Conservation (phyloP, 805 yeast genomes). For the Zygoascus biomembranicola region DNA sequence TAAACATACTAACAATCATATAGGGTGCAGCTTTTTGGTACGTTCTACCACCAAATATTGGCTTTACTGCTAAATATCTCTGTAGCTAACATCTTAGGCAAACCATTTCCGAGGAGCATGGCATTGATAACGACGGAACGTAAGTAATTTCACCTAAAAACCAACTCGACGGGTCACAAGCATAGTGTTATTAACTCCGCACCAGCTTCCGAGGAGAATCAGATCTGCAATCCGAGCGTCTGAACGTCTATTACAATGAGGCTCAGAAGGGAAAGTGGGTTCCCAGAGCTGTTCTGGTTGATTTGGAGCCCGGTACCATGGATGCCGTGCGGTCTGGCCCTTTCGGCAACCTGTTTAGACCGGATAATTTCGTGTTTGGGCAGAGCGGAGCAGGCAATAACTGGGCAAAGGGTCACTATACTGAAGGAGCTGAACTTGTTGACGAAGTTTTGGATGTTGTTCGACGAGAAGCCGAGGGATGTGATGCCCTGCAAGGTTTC, state of each 20-base stretch:
- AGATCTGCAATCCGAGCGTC: constrained; percentile 34
- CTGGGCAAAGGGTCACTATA: constrained; percentile 96
- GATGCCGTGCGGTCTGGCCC: constrained; percentile 73
- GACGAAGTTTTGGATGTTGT: constrained; percentile 84
- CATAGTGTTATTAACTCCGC: not conserved
- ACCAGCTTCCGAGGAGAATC: constrained; percentile 18
- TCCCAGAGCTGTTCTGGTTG: constrained; percentile 88
- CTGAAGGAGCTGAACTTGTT: constrained; percentile 92
- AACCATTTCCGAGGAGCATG: constrained; percentile 34
- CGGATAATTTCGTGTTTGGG: constrained; percentile 83
- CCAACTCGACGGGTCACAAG: constrained; percentile 22
- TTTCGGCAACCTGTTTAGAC: constrained; percentile 84
- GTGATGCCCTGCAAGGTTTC: constrained; percentile 92
- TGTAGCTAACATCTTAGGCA: constrained; percentile 12
- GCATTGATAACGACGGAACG: constrained; percentile 30
- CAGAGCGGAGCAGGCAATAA: constrained; percentile 92
- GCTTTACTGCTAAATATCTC: not conserved
- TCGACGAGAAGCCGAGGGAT: constrained; percentile 88
- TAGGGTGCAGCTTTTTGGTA: constrained; percentile 32
- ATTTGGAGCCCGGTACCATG: constrained; percentile 90
- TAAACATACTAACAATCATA: not conserved
- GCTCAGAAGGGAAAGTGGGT: constrained; percentile 83
- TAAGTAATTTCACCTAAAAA: not conserved
- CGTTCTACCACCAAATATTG: not conserved
- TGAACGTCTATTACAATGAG: constrained; percentile 82